These are phyloP conservation scores for Penicillium sp. DNA, from an alignment of 2,329 filamentous ascomycete genomes.

Conservation along the genomic window DNA sequence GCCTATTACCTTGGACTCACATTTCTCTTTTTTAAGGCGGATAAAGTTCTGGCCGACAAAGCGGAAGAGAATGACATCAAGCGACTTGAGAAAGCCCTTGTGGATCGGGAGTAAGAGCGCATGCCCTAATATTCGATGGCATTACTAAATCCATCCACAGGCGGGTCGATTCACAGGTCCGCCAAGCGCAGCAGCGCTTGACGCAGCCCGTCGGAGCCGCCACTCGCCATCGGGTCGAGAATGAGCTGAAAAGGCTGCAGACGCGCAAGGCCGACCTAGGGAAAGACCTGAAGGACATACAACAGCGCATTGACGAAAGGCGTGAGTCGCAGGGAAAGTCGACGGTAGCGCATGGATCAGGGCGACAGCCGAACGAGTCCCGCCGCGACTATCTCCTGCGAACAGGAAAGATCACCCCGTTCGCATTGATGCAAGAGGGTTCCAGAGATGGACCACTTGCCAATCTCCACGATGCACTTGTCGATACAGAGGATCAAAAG, in stretches of 20 bases:
- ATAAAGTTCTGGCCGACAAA: slow-evolving; percentile 58
- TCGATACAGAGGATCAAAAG: slow-evolving; percentile 75
- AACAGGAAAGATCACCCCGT: slow-evolving; percentile 96
- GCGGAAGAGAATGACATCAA: slow-evolving; percentile 63
- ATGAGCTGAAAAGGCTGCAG: slow-evolving; percentile 64
- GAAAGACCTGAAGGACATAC: slow-evolving; percentile 75
- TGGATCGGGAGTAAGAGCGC: slow-evolving; percentile 43
- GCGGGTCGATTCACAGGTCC: slow-evolving; percentile 65
- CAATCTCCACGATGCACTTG: slow-evolving; percentile 70
- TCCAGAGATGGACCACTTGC: slow-evolving; percentile 59
- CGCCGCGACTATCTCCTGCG: slow-evolving; percentile 87
- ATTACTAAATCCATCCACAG: slow-evolving; percentile 25
- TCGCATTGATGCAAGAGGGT: slow-evolving; percentile 71
- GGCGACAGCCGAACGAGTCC: slow-evolving; percentile 71
- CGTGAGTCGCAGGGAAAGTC: slow-evolving; percentile 55
- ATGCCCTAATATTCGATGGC: background rate
- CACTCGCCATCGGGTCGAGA: slow-evolving; percentile 43
- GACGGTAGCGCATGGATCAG: slow-evolving; percentile 43
- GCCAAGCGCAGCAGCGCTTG: slow-evolving; percentile 56
- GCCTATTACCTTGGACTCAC: background rate
- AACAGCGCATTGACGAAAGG: slow-evolving; percentile 73
- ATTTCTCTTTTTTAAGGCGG: slow-evolving; percentile 42
- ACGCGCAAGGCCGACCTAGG: slow-evolving; percentile 62
- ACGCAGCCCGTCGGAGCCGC: slow-evolving; percentile 54
- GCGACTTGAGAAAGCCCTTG: slow-evolving; percentile 56